Base-by-base conservation (phyloP, 2,329 filamentous ascomycete genomes). In the Fusarium sp. region DNA sequence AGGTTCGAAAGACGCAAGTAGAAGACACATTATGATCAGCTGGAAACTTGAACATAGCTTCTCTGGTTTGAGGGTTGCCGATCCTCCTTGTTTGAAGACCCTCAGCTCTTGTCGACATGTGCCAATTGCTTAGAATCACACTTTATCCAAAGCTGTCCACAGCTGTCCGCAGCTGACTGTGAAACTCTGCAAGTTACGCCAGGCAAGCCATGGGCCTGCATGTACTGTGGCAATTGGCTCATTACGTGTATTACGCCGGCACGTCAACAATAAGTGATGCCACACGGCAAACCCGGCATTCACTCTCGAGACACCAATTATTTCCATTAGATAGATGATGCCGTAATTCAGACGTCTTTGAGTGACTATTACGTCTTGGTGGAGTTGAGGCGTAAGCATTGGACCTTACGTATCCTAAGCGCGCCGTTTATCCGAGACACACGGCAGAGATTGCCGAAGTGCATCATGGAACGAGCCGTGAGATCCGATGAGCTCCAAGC, bases 381-480 rank as follows among this genome's bases (percentile, higher is more conserved):
- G 56, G 61, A 57, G 65, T 42, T 53, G 19, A 13, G 46, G 22
- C 24, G 34, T 44, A 26, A 64, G 28, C 54, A 17, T 36, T n/a
- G 8, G 22, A 39, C 39, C 49, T 65, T 59, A 66, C 63, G 63
- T 51, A 50, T 17, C 13, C 14, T 11, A 3, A 42, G 38, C 17
- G 62, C 66, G 67, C 67, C 67, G 67, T 33, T 61, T 70, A 70
- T 65, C 67, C 67, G 67, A 68, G 43, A 38, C 33, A 15, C 31
- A 42, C 62, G 57, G 67, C 53, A 70, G 51, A 26, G 39, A 62
- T 57, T 54, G 59, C 67, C 67, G 67, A 70, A 45, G 22, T 47
- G 39, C 55, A 43, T 52, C 28, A 46, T 65, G 54, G 46, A 56
- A 31, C 21, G 63, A 70, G 67, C 67, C 67, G 67, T 65, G 58